These are phyloP conservation scores for Boletus insuetus DNA, from an alignment of 768 basidiomycete species.

Conservation along the genomic window DNA sequence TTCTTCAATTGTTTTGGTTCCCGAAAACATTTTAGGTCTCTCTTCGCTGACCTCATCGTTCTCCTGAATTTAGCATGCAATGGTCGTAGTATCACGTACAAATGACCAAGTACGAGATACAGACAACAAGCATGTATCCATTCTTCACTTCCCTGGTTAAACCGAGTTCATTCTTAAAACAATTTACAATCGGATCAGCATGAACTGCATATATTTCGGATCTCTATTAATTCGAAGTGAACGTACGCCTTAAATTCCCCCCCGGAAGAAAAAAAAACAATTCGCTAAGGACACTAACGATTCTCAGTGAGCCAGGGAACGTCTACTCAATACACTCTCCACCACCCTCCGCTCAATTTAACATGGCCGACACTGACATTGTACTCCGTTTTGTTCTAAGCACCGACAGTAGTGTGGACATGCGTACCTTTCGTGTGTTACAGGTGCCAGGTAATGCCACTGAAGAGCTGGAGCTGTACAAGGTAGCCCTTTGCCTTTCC, in stretches of 20 bases:
- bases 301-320: not conserved
- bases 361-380: constrained; percentile 36
- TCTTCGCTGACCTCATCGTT: constrained; percentile 19
- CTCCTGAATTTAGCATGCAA: constrained; percentile 26
- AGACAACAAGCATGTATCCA: constrained; percentile 9
- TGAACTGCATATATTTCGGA: constrained; percentile 15
- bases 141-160: constrained; percentile 13
- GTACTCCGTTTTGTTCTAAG: constrained; percentile 39
- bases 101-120: constrained; percentile 13
- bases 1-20: not conserved
- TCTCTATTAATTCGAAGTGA: not conserved
- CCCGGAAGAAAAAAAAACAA: not conserved
- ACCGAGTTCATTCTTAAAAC: constrained; percentile 15
- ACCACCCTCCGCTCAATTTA: not conserved
- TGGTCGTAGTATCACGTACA: constrained; percentile 26
- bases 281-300: not conserved
- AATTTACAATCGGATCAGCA: constrained; percentile 24
- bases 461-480: constrained; percentile 41
- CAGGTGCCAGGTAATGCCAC: constrained; percentile 30
- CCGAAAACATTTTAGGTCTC: constrained; percentile 4
- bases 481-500: constrained; percentile 25
- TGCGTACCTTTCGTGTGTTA: constrained; percentile 44
- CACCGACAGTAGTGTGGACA: constrained; percentile 31
- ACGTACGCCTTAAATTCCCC: constrained; percentile 4
- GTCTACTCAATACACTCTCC: not conserved